Conservation (phyloP, 306 rosid species). For the Dicorynia guianensis region DNA sequence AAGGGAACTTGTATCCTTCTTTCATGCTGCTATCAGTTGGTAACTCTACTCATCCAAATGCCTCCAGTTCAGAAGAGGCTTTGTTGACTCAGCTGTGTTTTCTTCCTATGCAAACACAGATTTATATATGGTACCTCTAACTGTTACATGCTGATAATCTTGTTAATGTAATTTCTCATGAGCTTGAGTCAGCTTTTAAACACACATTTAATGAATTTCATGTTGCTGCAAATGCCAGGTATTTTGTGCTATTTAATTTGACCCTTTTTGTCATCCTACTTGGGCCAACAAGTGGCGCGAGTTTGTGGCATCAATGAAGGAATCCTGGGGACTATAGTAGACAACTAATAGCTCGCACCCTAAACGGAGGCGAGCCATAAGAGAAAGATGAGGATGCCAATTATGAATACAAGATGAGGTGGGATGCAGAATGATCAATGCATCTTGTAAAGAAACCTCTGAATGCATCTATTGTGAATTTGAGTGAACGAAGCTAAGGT, state of each 20-base stretch:
- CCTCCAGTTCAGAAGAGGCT: conserved; percentile 60
- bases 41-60: conserved; percentile 54
- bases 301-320: conserved; percentile 57
- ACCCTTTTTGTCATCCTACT: conserved; percentile 71
- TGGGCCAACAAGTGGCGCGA: conserved; percentile 70
- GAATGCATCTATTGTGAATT: conserved; percentile 45
- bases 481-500: conserved; percentile 50
- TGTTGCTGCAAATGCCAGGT: conserved; percentile 56
- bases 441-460: conserved; percentile 79
- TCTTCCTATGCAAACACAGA: conserved; percentile 73
- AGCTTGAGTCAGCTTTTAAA: conserved; percentile 1
- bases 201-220: conserved; percentile 1
- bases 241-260: conserved; percentile 57
- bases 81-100: conserved; percentile 68
- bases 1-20: conserved; percentile 83
- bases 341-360: conserved; percentile 49
- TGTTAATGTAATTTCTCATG: conserved; percentile 15
- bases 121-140: conserved; percentile 69
- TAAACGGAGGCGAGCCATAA: conserved; percentile 55
- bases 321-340: conserved; percentile 42
- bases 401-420: conserved; percentile 80
- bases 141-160: conserved; percentile 26
- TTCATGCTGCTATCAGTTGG: conserved; percentile 78
- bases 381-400: conserved; percentile 79
- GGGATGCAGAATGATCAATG: conserved; percentile 90